Evolutionary conservation across 768 basidiomycete genomes (phyloP).

Genomic region (Termitomyces sp.): DNA sequence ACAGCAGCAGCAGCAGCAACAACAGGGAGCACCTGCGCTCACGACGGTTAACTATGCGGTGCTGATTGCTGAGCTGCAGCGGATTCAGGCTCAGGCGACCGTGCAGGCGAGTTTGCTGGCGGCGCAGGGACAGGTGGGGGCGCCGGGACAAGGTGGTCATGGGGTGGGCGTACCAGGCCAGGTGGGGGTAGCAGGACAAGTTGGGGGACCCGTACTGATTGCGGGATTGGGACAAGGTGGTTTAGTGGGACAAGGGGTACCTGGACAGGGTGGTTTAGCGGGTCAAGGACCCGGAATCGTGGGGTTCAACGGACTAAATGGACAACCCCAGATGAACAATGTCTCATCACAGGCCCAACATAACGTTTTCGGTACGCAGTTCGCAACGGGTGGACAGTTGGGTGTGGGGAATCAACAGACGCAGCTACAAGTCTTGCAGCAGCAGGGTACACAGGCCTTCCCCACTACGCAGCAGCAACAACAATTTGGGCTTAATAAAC

Average conservation of each 20-base stretch:
- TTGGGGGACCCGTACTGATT: background rate
- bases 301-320: too few relatives aligned
- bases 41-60: slow-evolving; percentile 16
- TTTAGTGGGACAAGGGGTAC: background rate
- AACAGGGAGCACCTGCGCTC: background rate
- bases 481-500: background rate
- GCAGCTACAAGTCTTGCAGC: background rate
- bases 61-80: slow-evolving; percentile 16
- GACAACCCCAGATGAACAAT: slow-evolving; percentile 5
- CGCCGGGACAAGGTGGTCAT: background rate
- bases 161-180: too few relatives aligned
- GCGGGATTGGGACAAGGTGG: background rate
- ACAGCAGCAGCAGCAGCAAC: slow-evolving; percentile 14
- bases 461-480: background rate
- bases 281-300: too few relatives aligned
- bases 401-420: background rate
- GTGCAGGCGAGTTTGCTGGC: too few relatives aligned
- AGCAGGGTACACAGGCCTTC: background rate
- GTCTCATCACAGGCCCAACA: background rate
- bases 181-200: background rate
- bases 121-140: slow-evolving; percentile 2
- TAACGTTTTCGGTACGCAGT: background rate
- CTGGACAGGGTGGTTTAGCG: too few relatives aligned
- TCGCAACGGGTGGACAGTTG: background rate
- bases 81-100: slow-evolving; percentile 12